Evolutionary conservation across 2,329 filamentous ascomycete genomes (phyloP), one percentile per base, ranked within the genome.

Genomic region (Ascochyta lentis): DNA sequence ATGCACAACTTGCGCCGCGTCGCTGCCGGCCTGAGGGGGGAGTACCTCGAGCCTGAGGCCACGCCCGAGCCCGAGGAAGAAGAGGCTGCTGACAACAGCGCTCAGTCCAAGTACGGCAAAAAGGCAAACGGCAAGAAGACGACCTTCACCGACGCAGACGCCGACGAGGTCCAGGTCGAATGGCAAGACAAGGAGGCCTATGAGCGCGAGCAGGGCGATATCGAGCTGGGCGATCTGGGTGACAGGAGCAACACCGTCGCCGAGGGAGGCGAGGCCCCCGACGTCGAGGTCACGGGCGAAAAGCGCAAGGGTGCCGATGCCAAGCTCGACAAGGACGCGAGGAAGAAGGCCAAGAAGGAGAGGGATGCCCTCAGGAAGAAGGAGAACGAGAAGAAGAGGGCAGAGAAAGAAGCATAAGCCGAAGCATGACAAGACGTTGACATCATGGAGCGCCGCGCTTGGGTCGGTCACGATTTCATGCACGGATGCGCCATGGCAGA

Each of bases 271-370:
- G 65, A 69, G 49, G 67, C 56, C 49, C 71, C 73, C 6, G 63
- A 63, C 24, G 64, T 74, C 26, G 54, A 67, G 46, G 61, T 49
- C 12, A 59, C 54, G 12, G 61, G 46, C 31, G 72, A 76, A 63
- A 71, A 71, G 56, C 71, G 69, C 33, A 66, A 64, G 51, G 58
- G 40, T 26, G 59, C 26, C 15, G 45, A 49, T 13, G 55, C 49
- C 16, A 67, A 71, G 43, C 59, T 78, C 44, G 80, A 83, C 59
- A 83, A 82, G 69, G 82, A 82, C 59, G 80, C 81, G 50, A 77
- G 82, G 58, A 85, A 83, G 72, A 77, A 76, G 61, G 78, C 76
- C 56, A 86, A 86, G 79, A 85, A 84, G 70, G 79, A 81, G 66
- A 78, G 80, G 65, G 76, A 77, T 53, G 74, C 78, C 64, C 78